Evolutionary conservation across 2,329 filamentous ascomycete species (phyloP), one percentile per base, ranked within the genome.

Genomic region (Zarea fungicola): DNA sequence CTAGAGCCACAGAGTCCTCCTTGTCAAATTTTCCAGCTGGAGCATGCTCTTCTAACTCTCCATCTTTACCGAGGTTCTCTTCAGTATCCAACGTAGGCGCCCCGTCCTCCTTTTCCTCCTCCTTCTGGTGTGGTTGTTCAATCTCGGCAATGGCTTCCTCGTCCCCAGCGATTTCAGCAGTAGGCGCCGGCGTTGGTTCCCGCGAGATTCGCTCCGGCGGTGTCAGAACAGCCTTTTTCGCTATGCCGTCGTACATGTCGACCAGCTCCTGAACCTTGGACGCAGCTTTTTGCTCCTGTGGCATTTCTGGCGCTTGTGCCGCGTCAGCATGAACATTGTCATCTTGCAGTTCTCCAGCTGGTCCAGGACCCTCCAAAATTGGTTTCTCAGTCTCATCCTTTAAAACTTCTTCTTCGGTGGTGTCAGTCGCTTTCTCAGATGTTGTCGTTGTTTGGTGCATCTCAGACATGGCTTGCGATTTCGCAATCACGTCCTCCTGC

Each of bases 191-290:
- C 10, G 5, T 48, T 5, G n/a, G 6, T 13, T 48, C 44, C 11
- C 35, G 36, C 8, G 13, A 5, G 5, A 6, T 21, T 1, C 13
- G 11, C 2, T 41, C 26, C 19, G 10, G 6, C n/a, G 47, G 21
- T n/a, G 32, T 18, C 18, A 25, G 34, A 14, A 31, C 32, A n/a
- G 41, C 35, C 31, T 36, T 54, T 45, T 55, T 65, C 1, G 62
- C 55, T 11, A 78, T 65, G 3, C 69, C 72, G 51, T 81, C 75
- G 42, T 69, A 77, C 63, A 74, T 70, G 19, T 68, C 68, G 26
- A 78, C 76, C 21, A 79, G 61, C 41, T 73, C 71, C 47, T 75
- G 73, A 3, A 79, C 74, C 52, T 74, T 78, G 7, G 71, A 73
- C 0, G 58, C n/a, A n/a, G n/a, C 55, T 44, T 70, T 60, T 29